Conservation (phyloP, 2,329 filamentous ascomycete species). For the Fusarium stilboides region DNA sequence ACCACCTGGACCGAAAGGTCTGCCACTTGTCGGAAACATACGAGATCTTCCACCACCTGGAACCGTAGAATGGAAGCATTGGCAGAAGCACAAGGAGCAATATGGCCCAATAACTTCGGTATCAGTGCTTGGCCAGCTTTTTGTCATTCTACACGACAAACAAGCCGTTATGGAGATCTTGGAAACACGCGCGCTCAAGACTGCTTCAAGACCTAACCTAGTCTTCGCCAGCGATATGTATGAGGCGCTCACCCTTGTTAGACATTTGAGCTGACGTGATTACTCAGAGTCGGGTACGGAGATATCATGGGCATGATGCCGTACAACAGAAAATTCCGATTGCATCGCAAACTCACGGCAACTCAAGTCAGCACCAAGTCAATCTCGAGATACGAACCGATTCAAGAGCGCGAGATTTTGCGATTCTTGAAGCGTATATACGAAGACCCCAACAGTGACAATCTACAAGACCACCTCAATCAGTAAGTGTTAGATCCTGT, state of each 20-base stretch:
- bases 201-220: conserved; percentile 17
- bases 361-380: conserved; percentile 29
- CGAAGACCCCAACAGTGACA: neutral
- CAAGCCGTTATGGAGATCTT: conserved; percentile 50
- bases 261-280: neutral
- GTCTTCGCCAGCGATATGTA: conserved; percentile 25
- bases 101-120: conserved; percentile 58
- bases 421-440: neutral
- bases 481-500: neutral
- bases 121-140: conserved; percentile 55
- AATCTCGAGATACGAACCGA: conserved; percentile 6
- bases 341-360: conserved; percentile 28
- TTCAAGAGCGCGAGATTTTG: conserved; percentile 11
- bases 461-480: conserved; percentile 9
- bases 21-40: conserved; percentile 66
- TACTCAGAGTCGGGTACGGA: conserved; percentile 11
- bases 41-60: conserved; percentile 59
- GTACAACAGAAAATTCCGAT: conserved; percentile 10
- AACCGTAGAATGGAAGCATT: conserved; percentile 55
- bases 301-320: conserved; percentile 31
- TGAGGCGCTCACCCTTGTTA: fast-evolving
- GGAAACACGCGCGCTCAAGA: neutral
- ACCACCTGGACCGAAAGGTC: conserved; percentile 64
- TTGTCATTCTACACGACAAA: conserved; percentile 59
- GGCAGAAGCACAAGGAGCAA: conserved; percentile 56